Evolutionary conservation across 2,329 filamentous ascomycete species (phyloP).

Genomic region (Clonostachys rhizophaga): DNA sequence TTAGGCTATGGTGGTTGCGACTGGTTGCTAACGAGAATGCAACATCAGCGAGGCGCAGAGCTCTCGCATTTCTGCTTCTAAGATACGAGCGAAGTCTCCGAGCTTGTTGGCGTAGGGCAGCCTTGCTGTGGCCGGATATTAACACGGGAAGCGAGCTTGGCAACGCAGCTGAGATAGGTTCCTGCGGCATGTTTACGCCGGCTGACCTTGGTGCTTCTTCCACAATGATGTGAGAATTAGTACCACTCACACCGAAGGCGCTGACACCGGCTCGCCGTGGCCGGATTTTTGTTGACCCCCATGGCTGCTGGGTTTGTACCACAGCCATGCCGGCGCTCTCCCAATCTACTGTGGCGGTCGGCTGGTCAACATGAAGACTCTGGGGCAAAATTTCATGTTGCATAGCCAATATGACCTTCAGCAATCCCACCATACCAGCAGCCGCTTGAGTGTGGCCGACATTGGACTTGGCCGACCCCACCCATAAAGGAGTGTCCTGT

Average conservation of each 20-base stretch:
- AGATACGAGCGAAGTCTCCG: constrained; percentile 16
- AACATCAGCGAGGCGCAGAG: constrained; percentile 6
- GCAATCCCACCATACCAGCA: constrained; percentile 18
- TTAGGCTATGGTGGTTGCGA: not conserved
- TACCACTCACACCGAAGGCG: constrained; percentile 34
- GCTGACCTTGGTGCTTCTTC: constrained; percentile 12
- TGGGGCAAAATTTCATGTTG: constrained; percentile 22
- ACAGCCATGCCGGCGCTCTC: constrained; percentile 4
- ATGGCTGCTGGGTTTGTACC: constrained; percentile 2
- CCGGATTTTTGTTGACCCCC: not conserved
- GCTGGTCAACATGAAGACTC: not conserved
- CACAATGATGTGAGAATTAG: constrained; percentile 33
- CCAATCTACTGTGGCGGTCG: constrained; percentile 7
- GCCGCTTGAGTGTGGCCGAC: constrained; percentile 13
- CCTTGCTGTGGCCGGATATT: constrained; percentile 6
- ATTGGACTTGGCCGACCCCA: constrained; percentile 5
- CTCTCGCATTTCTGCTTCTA: constrained; percentile 15
- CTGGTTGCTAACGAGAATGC: not conserved
- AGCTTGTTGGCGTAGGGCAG: constrained; percentile 5
- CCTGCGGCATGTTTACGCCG: constrained; percentile 25
- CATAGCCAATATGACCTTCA: constrained; percentile 19
- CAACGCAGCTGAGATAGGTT: constrained; percentile 1
- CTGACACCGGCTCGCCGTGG: constrained; percentile 10
- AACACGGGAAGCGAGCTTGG: constrained; percentile 2
- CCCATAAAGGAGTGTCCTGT: constrained; percentile 4